phyloP scores from a whole-genome alignment of 106 monocot genomes.

The Dioscorea alata region DNA sequence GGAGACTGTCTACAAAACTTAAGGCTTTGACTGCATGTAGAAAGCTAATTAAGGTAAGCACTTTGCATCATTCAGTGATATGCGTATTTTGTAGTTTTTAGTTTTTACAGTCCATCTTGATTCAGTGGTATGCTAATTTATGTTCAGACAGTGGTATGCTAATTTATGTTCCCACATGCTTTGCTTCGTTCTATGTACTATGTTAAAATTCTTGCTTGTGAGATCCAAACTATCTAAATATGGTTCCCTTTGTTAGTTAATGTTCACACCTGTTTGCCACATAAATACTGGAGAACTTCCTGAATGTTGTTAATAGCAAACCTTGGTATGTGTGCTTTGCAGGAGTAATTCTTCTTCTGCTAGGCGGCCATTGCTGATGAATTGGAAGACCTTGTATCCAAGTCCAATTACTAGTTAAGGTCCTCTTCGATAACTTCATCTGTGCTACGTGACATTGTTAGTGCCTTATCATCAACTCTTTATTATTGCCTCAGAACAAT shows the following conservation, averaged over 20 bases:
- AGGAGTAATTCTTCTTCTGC: constrained; percentile 93
- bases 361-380: constrained; percentile 79
- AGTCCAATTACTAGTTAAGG: constrained; percentile 21
- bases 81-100: background rate
- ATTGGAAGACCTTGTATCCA: constrained; percentile 62
- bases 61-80: background rate
- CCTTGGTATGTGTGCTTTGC: constrained; percentile 8
- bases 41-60: constrained; percentile 16
- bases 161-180: too few species aligned
- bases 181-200: too few species aligned
- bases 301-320: too few species aligned
- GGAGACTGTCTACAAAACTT: constrained; percentile 8
- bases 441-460: too few species aligned
- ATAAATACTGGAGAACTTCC: too few species aligned
- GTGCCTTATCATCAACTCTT: too few species aligned
- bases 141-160: constrained; percentile 86
- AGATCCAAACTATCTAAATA: too few species aligned
- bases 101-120: too few species aligned
- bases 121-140: background rate
- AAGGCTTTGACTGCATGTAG: constrained; percentile 8
- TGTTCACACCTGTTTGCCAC: too few species aligned
- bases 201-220: too few species aligned
- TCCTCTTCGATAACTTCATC: background rate
- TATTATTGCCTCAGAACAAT: too few species aligned
- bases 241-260: too few species aligned